Evolutionary conservation across 2,329 filamentous ascomycete species (phyloP).

Genomic region (Cytospora chrysosperma): DNA sequence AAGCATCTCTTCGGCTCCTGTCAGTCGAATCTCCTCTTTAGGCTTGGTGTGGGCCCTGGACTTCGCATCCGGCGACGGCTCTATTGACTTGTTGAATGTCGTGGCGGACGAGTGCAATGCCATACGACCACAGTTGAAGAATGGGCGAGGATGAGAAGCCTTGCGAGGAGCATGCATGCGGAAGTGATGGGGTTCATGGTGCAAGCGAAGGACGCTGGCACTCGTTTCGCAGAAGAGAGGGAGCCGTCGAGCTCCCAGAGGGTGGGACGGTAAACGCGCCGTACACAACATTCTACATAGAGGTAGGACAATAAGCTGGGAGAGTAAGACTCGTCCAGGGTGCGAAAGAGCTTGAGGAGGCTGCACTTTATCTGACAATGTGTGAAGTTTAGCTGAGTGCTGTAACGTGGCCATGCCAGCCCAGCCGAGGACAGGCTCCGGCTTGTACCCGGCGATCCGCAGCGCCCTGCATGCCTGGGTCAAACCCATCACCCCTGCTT

Average conservation of each 20-base stretch:
- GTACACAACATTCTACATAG: neutral
- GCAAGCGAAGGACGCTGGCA: neutral
- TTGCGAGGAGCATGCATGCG: neutral
- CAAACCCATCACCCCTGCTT: neutral
- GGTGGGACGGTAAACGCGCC: neutral
- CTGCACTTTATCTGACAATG: too few species aligned
- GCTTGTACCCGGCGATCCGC: neutral
- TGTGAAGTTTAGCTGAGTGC: too few species aligned
- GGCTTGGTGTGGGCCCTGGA: neutral
- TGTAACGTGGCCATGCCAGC: too few species aligned
- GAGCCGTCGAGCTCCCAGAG: neutral
- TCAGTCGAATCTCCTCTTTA: neutral
- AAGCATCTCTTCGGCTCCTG: neutral
- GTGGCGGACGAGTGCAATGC: neutral
- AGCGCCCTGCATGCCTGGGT: neutral
- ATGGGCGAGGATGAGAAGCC: neutral
- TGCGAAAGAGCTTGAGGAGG: too few species aligned
- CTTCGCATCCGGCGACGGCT: neutral
- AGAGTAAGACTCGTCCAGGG: neutral
- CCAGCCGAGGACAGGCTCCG: too few species aligned
- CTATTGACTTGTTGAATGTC: neutral
- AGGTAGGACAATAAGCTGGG: neutral
- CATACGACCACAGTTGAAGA: neutral
- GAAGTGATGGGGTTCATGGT: neutral
- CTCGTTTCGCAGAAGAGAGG: neutral